phyloP scores from a whole-genome alignment of 306 rosid genomes.

The Casuarina cunninghamiana region DNA sequence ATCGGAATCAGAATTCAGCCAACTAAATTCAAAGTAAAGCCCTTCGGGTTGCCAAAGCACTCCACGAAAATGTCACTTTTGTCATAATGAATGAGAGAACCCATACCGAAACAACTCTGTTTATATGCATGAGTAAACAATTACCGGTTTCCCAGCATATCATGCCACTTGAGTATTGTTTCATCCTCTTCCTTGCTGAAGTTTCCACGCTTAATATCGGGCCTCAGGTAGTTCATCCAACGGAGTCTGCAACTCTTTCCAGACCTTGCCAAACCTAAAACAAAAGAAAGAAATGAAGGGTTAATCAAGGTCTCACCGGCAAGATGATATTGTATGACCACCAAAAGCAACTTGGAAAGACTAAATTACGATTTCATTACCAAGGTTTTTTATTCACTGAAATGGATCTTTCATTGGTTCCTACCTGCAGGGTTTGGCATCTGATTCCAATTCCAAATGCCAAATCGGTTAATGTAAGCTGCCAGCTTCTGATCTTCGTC shows the following conservation, averaged over 20 bases:
- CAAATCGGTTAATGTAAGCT: slow-evolving; percentile 31
- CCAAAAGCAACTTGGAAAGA: background rate
- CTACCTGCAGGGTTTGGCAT: slow-evolving; percentile 44
- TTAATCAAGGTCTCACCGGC: background rate
- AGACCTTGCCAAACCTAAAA: slow-evolving; percentile 33
- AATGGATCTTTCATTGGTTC: background rate
- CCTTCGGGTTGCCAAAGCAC: too few species aligned
- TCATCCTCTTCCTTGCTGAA: slow-evolving; percentile 34
- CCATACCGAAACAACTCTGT: too few species aligned
- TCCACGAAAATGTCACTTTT: too few species aligned
- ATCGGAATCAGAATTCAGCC: too few species aligned
- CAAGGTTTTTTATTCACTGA: background rate
- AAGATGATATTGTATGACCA: background rate
- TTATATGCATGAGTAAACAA: background rate
- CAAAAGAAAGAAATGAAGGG: background rate
- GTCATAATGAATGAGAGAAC: too few species aligned
- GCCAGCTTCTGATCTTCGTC: slow-evolving; percentile 39
- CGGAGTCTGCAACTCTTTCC: slow-evolving; percentile 48
- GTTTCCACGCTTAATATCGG: slow-evolving; percentile 39
- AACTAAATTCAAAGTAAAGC: too few species aligned
- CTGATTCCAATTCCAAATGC: slow-evolving; percentile 48
- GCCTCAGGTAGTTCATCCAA: slow-evolving; percentile 46
- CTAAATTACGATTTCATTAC: background rate
- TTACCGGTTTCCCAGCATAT: slow-evolving; percentile 35
- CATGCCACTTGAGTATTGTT: slow-evolving; percentile 32